Evolutionary conservation across 164 flowering plant species (phyloP), one percentile per base, ranked within the genome.

Genomic region (Macadamia integrifolia): DNA sequence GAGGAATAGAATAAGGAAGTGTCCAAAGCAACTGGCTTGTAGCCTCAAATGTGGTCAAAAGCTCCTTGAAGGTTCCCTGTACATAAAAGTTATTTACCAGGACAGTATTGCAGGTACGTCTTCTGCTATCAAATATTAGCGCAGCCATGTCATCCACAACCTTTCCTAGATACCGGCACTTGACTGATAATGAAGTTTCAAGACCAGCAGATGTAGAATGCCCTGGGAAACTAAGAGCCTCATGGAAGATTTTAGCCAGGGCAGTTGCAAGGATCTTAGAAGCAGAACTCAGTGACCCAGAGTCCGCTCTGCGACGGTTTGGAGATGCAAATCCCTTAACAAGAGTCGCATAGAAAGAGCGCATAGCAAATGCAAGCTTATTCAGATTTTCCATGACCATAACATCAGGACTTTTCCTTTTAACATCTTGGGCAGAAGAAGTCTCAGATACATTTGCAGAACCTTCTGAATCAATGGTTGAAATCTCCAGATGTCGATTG

Each of bases 1-100:
- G 31, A 1, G 89, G 83, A 30, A 82, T 28, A 58, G 89, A 74
- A 67, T 52, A 80, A 40, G 97, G 97, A 35, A 83, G 62, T 13
- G 89, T 85, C 97, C 97, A 93, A 55, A 93, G 80, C 80, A 93
- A 79, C 78, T 90, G 95, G 78, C 98, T 89, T 6, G 98, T 93
- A 53, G 97, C 98, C 76, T 88, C 97, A 84, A 90, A 93, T 62
- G 98, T 93, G 30, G 93, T 90, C 42, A 93, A 80, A 28, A 93
- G 83, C 73, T 90, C 97, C 81, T 85, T 89, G 70, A 93, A 90
- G 32, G 93, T 89, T 52, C 93, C 98, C 74, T 88, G 89, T 17
- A 88, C 98, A 84, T 93, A 93, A 50, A 93, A 88, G 68, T 87
- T 87, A 77, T 91, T 93, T 28, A 91, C 80, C 84, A 91, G 80